phyloP scores from a whole-genome alignment of 768 basidiomycete species.

The Phanerochaete sordida region DNA sequence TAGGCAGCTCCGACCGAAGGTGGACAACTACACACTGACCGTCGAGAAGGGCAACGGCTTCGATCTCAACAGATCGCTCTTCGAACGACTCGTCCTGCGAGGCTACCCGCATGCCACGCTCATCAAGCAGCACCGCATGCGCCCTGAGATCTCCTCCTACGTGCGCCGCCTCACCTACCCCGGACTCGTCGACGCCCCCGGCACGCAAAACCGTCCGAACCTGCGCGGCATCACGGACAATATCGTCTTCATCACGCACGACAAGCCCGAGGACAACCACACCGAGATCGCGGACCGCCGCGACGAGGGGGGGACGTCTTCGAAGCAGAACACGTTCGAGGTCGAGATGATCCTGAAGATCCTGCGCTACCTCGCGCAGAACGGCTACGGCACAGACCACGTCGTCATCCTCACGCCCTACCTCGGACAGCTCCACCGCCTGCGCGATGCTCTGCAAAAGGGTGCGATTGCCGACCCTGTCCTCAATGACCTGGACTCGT shows the following conservation, averaged over 20 bases:
- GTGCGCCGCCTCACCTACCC: conserved; percentile 65
- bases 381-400: conserved; percentile 59
- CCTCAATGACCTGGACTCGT: conserved; percentile 58
- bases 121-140: conserved; percentile 64
- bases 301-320: conserved; percentile 46
- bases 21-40: conserved; percentile 60
- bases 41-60: conserved; percentile 67
- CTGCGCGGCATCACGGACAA: conserved; percentile 55
- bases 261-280: conserved; percentile 49
- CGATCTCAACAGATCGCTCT: conserved; percentile 64
- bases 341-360: conserved; percentile 64
- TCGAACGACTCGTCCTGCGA: conserved; percentile 62
- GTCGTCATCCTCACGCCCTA: conserved; percentile 70
- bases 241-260: conserved; percentile 59
- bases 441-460: conserved; percentile 41
- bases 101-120: conserved; percentile 62
- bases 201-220: conserved; percentile 45
- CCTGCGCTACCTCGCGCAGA: conserved; percentile 60
- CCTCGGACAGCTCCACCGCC: conserved; percentile 56
- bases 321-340: conserved; percentile 62
- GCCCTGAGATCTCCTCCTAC: conserved; percentile 65
- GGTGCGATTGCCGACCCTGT: conserved; percentile 46
- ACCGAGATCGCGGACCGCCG: conserved; percentile 36
- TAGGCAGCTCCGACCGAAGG: conserved; percentile 72
- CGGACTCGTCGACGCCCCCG: conserved; percentile 51